Percentiles rank a stretch among this genome's conserved stretches.
These are phyloP conservation scores for Naganishia sp. DNA, from an alignment of 1,284 basidiomycete species.

Conservation along the genomic window DNA sequence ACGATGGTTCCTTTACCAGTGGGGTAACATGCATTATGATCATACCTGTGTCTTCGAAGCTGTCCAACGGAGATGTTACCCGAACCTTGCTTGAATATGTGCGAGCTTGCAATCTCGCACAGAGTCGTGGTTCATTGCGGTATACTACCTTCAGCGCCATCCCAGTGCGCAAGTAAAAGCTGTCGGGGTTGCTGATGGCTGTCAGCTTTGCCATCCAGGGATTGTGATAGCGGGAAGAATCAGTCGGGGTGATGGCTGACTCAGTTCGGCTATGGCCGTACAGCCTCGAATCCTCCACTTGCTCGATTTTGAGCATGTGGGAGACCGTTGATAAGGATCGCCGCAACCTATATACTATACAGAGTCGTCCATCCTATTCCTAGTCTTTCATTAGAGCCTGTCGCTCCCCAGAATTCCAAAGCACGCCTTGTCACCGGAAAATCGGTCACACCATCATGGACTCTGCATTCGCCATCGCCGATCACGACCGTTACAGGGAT, in stretches of 20 bases:
- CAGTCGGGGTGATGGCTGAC: neutral
- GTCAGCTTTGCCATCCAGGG: too few relatives aligned
- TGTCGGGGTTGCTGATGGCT: too few relatives aligned
- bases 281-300: slow-evolving; percentile 13
- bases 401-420: too few relatives aligned
- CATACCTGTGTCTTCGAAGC: neutral
- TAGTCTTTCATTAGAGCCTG: too few relatives aligned
- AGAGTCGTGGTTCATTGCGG: too few relatives aligned
- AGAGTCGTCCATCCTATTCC: neutral
- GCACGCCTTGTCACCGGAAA: neutral
- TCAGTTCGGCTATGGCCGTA: neutral
- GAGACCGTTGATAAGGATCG: neutral
- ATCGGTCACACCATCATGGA: slow-evolving; percentile 38
- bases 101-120: too few relatives aligned
- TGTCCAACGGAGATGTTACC: neutral
- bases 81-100: too few relatives aligned
- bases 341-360: neutral
- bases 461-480: slow-evolving; percentile 40
- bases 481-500: slow-evolving; percentile 23
- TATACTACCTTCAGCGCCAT: too few relatives aligned
- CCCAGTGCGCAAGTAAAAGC: too few relatives aligned
- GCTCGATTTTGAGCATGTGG: slow-evolving; percentile 4
- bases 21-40: slow-evolving; percentile 20
- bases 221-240: too few relatives aligned
- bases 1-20: slow-evolving; percentile 29